A percentile compares a stretch with the other conserved stretches of the same genome.
Evolutionary conservation across 2,329 filamentous ascomycete genomes (phyloP).

Genomic region (Sordariomycetes sp.): DNA sequence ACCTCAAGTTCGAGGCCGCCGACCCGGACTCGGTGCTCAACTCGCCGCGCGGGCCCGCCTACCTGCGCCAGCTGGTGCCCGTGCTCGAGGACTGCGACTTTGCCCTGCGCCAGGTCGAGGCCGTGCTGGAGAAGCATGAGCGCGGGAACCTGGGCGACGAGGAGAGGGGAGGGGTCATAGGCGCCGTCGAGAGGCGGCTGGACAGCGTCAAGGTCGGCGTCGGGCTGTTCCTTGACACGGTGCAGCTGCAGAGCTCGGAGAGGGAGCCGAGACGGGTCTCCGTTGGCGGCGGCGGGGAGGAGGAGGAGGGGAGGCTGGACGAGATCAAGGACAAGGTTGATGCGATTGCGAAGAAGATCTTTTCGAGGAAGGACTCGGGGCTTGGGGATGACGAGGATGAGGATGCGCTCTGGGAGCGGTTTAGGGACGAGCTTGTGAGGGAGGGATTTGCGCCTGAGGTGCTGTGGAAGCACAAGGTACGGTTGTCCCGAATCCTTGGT

Average conservation of each 20-base stretch:
- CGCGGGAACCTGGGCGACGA: slow-evolving; percentile 13
- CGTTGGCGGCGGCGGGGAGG: background rate
- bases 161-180: background rate
- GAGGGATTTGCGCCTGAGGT: slow-evolving; percentile 48
- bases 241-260: slow-evolving; percentile 39
- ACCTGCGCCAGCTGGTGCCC: slow-evolving; percentile 35
- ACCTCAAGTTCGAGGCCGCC: slow-evolving; percentile 46
- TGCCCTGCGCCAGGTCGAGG: slow-evolving; percentile 42
- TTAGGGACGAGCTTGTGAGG: slow-evolving; percentile 44
- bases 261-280: slow-evolving; percentile 21
- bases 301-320: slow-evolving; percentile 27
- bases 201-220: slow-evolving; percentile 40
- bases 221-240: slow-evolving; percentile 44
- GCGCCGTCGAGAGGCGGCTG: slow-evolving; percentile 32
- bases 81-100: slow-evolving; percentile 45
- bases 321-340: slow-evolving; percentile 51
- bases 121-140: slow-evolving; percentile 36
- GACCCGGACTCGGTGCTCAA: slow-evolving; percentile 46
- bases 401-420: slow-evolving; percentile 46
- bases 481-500: slow-evolving; percentile 3
- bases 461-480: slow-evolving; percentile 46
- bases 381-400: slow-evolving; percentile 34
- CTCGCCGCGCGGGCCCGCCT: slow-evolving; percentile 26
- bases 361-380: slow-evolving; percentile 26
- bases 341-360: slow-evolving; percentile 40